phyloP scores from a whole-genome alignment of 2,329 filamentous ascomycete species.

The Huntiella savannae region DNA sequence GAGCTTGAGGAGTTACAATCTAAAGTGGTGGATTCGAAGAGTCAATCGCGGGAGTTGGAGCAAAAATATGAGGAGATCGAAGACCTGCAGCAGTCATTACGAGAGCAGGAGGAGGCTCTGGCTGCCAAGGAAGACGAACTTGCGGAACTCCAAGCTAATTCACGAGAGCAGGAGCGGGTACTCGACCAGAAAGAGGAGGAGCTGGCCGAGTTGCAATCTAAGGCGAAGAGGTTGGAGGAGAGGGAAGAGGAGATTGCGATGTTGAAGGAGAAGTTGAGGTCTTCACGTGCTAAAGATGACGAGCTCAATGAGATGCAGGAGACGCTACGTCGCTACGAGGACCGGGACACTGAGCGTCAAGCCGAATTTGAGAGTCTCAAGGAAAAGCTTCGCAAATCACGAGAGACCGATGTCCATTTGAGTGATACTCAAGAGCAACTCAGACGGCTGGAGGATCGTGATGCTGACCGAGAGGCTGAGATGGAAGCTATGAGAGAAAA shows the following conservation, averaged over 20 bases:
- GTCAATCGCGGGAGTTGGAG: slow-evolving; percentile 35
- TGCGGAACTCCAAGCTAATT: slow-evolving; percentile 21
- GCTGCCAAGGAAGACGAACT: slow-evolving; percentile 8
- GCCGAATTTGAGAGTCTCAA: slow-evolving; percentile 8
- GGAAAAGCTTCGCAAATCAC: slow-evolving; percentile 4
- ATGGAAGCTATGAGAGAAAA: slow-evolving; percentile 5
- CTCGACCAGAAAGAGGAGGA: slow-evolving; percentile 7
- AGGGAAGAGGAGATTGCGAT: slow-evolving; percentile 6
- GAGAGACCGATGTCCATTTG: background rate
- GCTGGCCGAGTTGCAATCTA: slow-evolving; percentile 6
- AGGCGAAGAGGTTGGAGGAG: slow-evolving; percentile 4
- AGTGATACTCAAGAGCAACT: slow-evolving; percentile 7
- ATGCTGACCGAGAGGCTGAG: slow-evolving; percentile 7
- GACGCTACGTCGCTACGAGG: slow-evolving; percentile 3
- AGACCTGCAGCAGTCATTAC: slow-evolving; percentile 3
- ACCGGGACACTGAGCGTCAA: slow-evolving; percentile 4
- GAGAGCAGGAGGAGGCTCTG: slow-evolving; percentile 4
- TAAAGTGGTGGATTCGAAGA: slow-evolving; percentile 22
- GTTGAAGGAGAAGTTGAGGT: slow-evolving; percentile 6
- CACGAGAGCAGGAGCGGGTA: slow-evolving; percentile 4
- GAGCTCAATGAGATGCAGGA: slow-evolving; percentile 4
- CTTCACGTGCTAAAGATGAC: background rate
- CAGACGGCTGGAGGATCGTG: slow-evolving; percentile 3
- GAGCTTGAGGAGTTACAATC: slow-evolving; percentile 49
- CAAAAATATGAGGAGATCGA: slow-evolving; percentile 31